A percentile compares a stretch with the other conserved stretches of the same genome.
phyloP scores from a whole-genome alignment of 306 rosid genomes.

The Trifolium dubium region DNA sequence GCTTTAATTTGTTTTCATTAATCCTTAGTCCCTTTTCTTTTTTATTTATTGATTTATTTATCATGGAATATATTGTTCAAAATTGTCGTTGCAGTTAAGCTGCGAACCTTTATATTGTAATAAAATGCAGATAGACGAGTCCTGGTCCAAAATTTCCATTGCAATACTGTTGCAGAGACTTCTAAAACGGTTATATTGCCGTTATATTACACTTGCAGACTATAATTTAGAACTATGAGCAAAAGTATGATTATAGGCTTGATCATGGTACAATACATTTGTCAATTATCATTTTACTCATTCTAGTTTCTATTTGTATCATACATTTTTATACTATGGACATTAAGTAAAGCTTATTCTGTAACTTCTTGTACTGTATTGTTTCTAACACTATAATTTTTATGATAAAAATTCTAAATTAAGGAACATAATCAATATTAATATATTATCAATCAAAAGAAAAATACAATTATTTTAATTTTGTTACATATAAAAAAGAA shows the following conservation, averaged over 20 bases:
- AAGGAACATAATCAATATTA: not conserved
- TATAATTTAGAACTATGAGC: too few relatives aligned
- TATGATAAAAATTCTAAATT: not conserved
- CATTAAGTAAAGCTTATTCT: constrained; percentile 4
- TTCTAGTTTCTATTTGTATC: constrained; percentile 7
- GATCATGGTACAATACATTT: too few relatives aligned
- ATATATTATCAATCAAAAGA: not conserved
- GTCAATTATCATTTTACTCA: not conserved
- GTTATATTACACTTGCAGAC: too few relatives aligned
- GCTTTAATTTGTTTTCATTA: constrained; percentile 55
- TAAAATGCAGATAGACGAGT: not conserved
- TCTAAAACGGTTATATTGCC: not conserved
- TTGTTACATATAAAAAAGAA: constrained; percentile 17
- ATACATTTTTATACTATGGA: not conserved
- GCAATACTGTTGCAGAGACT: not conserved
- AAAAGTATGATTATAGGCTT: too few relatives aligned
- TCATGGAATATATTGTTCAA: not conserved
- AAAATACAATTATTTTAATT: not conserved
- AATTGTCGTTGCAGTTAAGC: not conserved
- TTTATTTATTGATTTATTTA: not conserved
- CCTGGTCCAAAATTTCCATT: not conserved
- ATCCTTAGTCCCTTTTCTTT: not conserved
- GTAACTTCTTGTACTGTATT: not conserved
- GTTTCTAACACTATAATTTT: not conserved
- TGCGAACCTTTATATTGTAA: not conserved